Evolutionary conservation across 352 stramenopile genomes (phyloP).

Genomic region (Phytophthora syringae): DNA sequence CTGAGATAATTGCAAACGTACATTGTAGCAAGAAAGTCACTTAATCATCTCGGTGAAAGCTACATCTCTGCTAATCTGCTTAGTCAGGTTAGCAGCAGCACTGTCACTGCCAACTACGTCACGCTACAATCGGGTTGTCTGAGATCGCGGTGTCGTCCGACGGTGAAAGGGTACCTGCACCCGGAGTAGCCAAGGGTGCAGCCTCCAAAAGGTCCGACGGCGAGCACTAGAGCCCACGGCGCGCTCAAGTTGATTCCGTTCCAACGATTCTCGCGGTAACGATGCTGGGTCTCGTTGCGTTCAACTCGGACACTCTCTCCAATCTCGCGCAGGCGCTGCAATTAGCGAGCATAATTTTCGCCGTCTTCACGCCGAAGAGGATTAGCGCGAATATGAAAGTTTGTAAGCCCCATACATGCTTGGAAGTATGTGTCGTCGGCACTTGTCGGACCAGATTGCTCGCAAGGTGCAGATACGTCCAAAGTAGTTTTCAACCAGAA

Average conservation of each 20-base stretch:
- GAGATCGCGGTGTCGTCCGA: no score
- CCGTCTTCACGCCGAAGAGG: conserved; percentile 20
- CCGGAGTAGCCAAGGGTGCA: no score
- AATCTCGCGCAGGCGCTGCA: conserved; percentile 5
- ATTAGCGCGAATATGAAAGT: conserved; percentile 25
- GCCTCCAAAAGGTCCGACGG: no score
- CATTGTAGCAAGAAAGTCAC: no score
- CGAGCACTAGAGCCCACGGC: no score
- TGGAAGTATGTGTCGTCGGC: conserved; percentile 23
- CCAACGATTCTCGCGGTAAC: conserved; percentile 2
- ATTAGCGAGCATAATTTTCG: conserved; percentile 20
- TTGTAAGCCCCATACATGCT: conserved; percentile 21
- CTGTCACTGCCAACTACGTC: no score
- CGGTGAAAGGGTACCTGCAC: no score
- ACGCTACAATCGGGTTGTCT: no score
- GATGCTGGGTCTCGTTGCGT: not conserved
- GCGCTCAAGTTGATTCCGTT: not conserved
- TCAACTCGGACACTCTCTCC: not conserved
- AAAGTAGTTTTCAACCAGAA: not conserved
- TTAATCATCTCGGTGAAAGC: no score
- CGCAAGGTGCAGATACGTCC: conserved; percentile 17
- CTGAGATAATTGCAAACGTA: no score
- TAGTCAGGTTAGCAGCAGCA: no score
- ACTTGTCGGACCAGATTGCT: conserved; percentile 22
- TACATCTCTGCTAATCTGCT: no score